Evolutionary conservation across 257 asterid species (phyloP).

Genomic region (Euphrasia confusa): DNA sequence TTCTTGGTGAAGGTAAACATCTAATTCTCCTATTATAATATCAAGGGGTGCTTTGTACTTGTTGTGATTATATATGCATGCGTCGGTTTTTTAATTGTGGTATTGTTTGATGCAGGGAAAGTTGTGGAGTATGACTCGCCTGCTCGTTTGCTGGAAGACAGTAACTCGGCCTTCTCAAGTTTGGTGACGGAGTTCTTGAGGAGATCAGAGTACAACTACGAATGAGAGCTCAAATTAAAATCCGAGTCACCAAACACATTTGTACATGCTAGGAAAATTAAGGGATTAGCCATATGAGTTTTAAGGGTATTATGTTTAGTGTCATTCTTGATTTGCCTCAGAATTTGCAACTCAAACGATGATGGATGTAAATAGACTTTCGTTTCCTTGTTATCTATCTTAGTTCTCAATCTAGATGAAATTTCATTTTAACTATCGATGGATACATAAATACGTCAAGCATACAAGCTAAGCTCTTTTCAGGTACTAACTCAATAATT

Average conservation of each 20-base stretch:
- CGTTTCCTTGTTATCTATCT: neutral
- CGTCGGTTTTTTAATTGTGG: neutral
- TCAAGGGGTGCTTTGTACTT: neutral
- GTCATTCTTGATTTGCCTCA: neutral
- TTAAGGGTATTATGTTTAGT: no score
- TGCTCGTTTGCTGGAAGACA: neutral
- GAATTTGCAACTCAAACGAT: neutral
- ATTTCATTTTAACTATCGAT: no score
- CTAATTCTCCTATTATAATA: neutral
- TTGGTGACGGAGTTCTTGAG: constrained; percentile 10
- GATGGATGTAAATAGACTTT: no score
- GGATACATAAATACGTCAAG: no score
- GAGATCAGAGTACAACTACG: neutral
- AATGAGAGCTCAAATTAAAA: neutral
- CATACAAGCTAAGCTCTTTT: no score
- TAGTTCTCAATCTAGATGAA: neutral
- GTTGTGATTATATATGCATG: neutral
- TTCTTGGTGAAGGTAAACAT: constrained; percentile 9
- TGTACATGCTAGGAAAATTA: no score
- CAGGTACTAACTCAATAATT: no score
- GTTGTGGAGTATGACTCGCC: neutral
- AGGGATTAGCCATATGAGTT: no score
- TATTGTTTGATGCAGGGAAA: constrained; percentile 1
- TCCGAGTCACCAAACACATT: no score
- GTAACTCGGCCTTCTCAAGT: constrained; percentile 1